Base-by-base conservation (phyloP, 495 filamentous ascomycete species). In the Hyaloscypha bicolor region DNA sequence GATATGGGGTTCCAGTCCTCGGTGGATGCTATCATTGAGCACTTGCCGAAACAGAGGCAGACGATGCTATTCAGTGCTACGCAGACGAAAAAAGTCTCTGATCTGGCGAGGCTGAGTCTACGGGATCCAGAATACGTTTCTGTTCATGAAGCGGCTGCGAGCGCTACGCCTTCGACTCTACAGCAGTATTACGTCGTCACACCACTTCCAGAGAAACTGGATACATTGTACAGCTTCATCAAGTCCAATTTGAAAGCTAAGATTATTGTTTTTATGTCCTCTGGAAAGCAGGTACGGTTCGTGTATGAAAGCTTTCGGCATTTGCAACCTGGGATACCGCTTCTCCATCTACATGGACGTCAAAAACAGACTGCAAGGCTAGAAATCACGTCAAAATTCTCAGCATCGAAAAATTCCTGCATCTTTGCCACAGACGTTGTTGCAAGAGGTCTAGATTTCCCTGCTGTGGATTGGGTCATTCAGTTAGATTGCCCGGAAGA, bases 1-100 rank as follows among this genome's bases (percentile, higher is more conserved):
- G 95, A 99, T 76, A 96, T 97, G 93, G 95, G 95, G 12, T 99
- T 99, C 76, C 91, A 97, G 76, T 82, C 85, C 16, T 91, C 92
- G 0, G 87, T 99, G 16, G 95, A 99, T 77, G 95, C 95, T 4
- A 94, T 99, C 51, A 78, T 99, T 37, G 93, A 95, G 61, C 94
- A 97, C 77, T 83, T 99, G 1, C 95, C 95, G 2, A 89, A 88
- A 71, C 81, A 87, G 48, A 85, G 96, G 64, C 95, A 99, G 79
- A 98, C 95, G 0, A 81, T 99, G 69, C 83, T 99, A 0, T 99
- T 98, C 81, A 94, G 91, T 76, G 95, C 95, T 2, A 99, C 95
- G 1, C 95, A 99, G 77, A 97, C 94, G 33, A 96, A 92, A 72
- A 92, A 91, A 73, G 90, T 99, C 1, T 92, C 91, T 0, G 96